Base-by-base conservation (phyloP, 352 stramenopile genomes). In the Pythium diclinum region DNA sequence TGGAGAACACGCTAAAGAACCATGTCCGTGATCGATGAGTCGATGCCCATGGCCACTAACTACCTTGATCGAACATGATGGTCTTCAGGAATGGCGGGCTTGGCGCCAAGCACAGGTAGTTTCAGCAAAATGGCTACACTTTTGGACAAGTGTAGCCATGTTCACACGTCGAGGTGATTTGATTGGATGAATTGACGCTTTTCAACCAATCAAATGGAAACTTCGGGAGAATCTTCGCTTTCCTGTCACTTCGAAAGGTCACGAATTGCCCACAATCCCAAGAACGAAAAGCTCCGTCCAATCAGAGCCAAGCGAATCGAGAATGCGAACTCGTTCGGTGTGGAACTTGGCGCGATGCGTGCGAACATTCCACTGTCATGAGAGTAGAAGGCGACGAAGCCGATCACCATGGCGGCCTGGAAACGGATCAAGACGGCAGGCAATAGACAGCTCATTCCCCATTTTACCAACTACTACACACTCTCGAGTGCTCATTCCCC, bases 371-470 rank as follows among this genome's bases (percentile, higher is more conserved):
- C 47, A 54, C 47, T 33, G 25, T 4, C 13, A 52, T 17, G 11
- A 38, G 33, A 38, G 33, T 38, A 46, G 11, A 46, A 13, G 5
- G 38, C 6, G 38, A 9, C 11, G 16, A 7, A n/a, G 13, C 19
- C 40, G 40, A 47, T 23, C 40, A 21, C 11, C 40, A 47, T 47
- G 40, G 16, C 17, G 40, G 6, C 4, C 1, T 1, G 40, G 16
- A 23, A 23, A 23, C 16, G 36, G 10, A 6, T 6, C 10, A 17
- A 23, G 3, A 10, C 40, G 19, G 9, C 0, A 47, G 40, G 17
- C 40, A 23, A 9, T 16, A 23, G 16, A 23, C 40, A 47, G 40
- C 19, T 71, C 70, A 76, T 71, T 76, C 36, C 63, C 55, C 56
- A 63, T 61, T 76, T 76, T 59, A 28, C 60, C 42, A 21, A 33